Percentiles rank a stretch among this genome's conserved stretches.
These are phyloP conservation scores for Sugiyamaella lignohabitans DNA, from an alignment of 805 yeast genomes.

Conservation along the genomic window DNA sequence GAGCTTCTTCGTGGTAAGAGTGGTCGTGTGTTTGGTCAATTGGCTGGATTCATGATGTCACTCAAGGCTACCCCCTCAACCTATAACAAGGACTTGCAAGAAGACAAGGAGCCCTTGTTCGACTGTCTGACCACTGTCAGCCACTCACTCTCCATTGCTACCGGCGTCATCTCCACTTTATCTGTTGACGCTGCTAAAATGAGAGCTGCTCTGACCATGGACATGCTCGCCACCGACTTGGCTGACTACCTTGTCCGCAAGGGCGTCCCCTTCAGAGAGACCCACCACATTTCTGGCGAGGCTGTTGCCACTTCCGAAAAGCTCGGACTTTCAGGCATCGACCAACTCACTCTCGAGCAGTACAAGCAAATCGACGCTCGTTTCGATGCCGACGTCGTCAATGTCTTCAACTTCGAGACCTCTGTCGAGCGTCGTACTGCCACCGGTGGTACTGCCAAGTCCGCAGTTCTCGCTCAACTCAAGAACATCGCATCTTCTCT, in stretches of 20 bases:
- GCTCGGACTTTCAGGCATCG: conserved; percentile 71
- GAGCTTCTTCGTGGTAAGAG: conserved; percentile 95
- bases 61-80: conserved; percentile 96
- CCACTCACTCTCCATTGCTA: conserved; percentile 88
- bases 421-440: conserved; percentile 97
- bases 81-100: conserved; percentile 97
- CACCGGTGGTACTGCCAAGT: conserved; percentile 93
- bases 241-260: conserved; percentile 96
- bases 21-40: conserved; percentile 93
- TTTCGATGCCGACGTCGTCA: conserved; percentile 72
- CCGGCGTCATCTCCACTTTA: conserved; percentile 92
- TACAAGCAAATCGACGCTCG: conserved; percentile 73
- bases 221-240: conserved; percentile 97
- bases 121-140: conserved; percentile 86
- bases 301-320: conserved; percentile 92
- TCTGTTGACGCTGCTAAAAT: conserved; percentile 64
- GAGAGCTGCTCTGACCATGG: conserved; percentile 91
- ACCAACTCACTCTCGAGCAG: conserved; percentile 69
- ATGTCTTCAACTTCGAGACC: conserved; percentile 84
- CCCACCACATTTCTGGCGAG: conserved; percentile 97
- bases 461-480: conserved; percentile 82
- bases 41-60: conserved; percentile 94
- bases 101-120: conserved; percentile 97
- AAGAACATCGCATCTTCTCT: neutral
- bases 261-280: conserved; percentile 98